Percentiles rank a stretch among this genome's conserved stretches.
Conservation (phyloP, 805 yeast genomes). For the Hanseniaspora clermontiae region DNA sequence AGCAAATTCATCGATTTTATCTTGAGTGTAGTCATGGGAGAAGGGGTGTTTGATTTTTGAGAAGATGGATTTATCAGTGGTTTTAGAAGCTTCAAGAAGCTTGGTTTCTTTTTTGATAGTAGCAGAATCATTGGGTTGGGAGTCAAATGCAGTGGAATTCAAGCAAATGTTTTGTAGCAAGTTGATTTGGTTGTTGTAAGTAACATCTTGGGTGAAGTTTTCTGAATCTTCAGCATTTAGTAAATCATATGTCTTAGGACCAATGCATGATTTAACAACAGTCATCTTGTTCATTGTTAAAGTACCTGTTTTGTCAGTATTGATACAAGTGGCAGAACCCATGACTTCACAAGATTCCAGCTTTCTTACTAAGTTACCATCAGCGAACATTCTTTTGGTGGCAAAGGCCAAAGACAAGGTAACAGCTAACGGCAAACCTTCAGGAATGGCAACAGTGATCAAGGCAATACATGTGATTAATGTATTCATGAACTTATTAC, state of each 20-base stretch:
- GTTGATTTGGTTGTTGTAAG: slow-evolving; percentile 12
- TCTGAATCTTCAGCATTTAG: slow-evolving; percentile 20
- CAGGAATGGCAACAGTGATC: slow-evolving; percentile 98
- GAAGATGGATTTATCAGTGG: slow-evolving; percentile 9
- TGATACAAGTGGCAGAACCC: slow-evolving; percentile 96
- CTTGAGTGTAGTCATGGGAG: slow-evolving; percentile 16
- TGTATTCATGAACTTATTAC: slow-evolving; percentile 69
- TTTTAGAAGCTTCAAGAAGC: slow-evolving; percentile 24
- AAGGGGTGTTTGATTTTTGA: slow-evolving; percentile 11
- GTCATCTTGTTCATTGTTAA: slow-evolving; percentile 89
- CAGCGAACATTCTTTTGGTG: slow-evolving; percentile 93
- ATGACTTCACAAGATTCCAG: slow-evolving; percentile 90
- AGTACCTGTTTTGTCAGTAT: slow-evolving; percentile 97
- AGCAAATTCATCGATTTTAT: slow-evolving; percentile 8
- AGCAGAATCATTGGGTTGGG: slow-evolving; percentile 26
- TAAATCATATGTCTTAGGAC: slow-evolving; percentile 45
- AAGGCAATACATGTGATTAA: slow-evolving; percentile 84
- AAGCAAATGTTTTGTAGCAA: slow-evolving; percentile 49
- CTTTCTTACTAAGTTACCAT: slow-evolving; percentile 89
- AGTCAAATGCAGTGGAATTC: slow-evolving; percentile 87
- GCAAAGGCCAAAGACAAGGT: slow-evolving; percentile 95
- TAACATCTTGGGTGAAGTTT: slow-evolving; percentile 12
- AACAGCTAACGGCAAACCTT: slow-evolving; percentile 94
- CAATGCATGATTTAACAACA: slow-evolving; percentile 66
- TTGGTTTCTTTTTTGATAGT: slow-evolving; percentile 13